phyloP scores from a whole-genome alignment of 1,284 basidiomycete genomes.

The Ustilago loliicola region DNA sequence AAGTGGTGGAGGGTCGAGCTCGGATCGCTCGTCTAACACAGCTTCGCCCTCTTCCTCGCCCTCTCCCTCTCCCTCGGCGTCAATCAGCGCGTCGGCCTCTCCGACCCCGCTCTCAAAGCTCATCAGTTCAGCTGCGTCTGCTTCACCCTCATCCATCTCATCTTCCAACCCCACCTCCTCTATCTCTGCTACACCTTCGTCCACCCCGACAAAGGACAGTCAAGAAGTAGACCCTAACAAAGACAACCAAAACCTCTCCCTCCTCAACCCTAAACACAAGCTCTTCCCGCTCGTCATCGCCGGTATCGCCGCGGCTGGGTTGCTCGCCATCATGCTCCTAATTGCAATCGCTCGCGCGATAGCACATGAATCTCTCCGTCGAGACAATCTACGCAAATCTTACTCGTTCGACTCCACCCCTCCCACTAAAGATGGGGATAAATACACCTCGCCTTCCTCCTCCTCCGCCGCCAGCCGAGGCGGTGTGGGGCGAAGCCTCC shows the following conservation, averaged over 20 bases:
- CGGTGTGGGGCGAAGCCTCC: slow-evolving; percentile 14
- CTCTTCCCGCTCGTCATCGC: slow-evolving; percentile 54
- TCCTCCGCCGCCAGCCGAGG: neutral
- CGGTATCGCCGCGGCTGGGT: slow-evolving; percentile 27
- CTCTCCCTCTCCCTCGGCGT: neutral
- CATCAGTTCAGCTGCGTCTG: slow-evolving; percentile 6
- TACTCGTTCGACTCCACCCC: slow-evolving; percentile 29
- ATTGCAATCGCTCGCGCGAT: slow-evolving; percentile 45
- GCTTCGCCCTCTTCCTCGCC: slow-evolving; percentile 2
- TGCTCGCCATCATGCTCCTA: slow-evolving; percentile 45
- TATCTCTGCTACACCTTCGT: neutral
- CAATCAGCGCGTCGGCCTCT: neutral
- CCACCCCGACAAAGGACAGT: neutral
- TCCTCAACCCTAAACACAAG: slow-evolving; percentile 35
- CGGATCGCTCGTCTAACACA: slow-evolving; percentile 5
- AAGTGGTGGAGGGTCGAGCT: neutral
- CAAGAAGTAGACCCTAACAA: neutral
- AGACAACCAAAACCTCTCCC: neutral
- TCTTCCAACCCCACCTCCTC: neutral
- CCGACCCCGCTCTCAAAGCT: slow-evolving; percentile 10
- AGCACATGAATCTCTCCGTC: slow-evolving; percentile 39
- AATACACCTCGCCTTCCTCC: slow-evolving; percentile 11
- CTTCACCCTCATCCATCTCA: slow-evolving; percentile 3
- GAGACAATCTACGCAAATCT: slow-evolving; percentile 29
- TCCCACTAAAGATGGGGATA: slow-evolving; percentile 6